Evolutionary conservation across 73 alveolate genomes (phyloP).

Genomic region (Effrenium voratum): DNA sequence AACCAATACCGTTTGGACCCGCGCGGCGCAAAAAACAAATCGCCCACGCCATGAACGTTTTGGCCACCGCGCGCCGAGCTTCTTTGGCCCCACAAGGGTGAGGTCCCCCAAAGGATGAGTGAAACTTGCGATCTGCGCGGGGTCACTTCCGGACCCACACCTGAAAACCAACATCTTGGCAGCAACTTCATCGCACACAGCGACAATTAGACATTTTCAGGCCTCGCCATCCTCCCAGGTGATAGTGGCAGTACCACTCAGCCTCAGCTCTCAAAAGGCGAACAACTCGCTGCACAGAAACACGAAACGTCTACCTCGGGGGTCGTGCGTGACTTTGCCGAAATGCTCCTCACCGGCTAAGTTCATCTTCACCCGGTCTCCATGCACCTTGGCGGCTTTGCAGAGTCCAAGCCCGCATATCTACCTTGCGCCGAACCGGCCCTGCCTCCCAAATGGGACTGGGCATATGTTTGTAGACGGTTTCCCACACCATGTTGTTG

Average conservation of each 20-base stretch:
- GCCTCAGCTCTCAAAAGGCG: background rate
- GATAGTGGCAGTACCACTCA: background rate
- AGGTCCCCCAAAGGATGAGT: no score
- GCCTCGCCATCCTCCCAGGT: constrained; percentile 89
- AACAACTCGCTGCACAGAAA: background rate
- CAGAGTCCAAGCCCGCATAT: background rate
- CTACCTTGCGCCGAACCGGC: background rate
- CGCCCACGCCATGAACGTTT: no score
- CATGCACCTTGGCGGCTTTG: background rate
- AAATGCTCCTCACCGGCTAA: constrained; percentile 49
- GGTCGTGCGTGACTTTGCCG: background rate
- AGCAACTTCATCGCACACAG: background rate
- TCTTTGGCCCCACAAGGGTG: no score
- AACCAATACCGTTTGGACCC: no score
- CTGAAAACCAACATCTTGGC: background rate
- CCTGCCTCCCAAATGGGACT: constrained; percentile 57
- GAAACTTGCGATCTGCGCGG: no score
- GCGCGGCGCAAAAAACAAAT: no score
- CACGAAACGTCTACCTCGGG: no score
- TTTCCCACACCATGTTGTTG: constrained; percentile 79
- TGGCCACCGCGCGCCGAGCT: no score
- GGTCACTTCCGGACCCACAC: constrained; percentile 53
- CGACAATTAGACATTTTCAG: background rate
- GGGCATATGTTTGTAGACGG: constrained; percentile 63
- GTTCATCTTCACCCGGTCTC: constrained; percentile 34